phyloP scores from a whole-genome alignment of 495 filamentous ascomycete species.

The Tuber borchii region DNA sequence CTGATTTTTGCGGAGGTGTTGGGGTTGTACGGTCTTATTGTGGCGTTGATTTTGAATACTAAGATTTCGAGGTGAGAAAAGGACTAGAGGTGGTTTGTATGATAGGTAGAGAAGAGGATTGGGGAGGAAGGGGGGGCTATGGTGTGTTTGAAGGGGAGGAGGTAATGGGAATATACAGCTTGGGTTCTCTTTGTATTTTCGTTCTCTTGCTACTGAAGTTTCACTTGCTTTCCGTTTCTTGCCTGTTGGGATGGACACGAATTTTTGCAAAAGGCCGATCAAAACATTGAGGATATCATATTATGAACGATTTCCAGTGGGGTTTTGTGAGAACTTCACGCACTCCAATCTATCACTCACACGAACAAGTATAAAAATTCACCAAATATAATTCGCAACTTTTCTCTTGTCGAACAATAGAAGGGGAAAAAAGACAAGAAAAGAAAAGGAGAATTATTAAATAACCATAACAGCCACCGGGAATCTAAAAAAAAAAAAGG shows the following conservation, averaged over 20 bases:
- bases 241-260: not conserved
- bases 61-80: not conserved
- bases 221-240: not conserved
- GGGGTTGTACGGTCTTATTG: slow-evolving; percentile 85
- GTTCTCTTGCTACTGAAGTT: not conserved
- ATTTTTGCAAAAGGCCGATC: not conserved
- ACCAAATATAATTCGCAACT: not conserved
- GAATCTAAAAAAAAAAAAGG: not conserved
- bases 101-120: not conserved
- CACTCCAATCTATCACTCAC: not conserved
- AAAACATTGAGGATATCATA: not conserved
- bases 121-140: not conserved
- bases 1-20: slow-evolving; percentile 97
- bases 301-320: not conserved
- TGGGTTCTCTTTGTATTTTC: not conserved
- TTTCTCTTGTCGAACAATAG: not conserved
- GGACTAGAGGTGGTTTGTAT: not conserved
- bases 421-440: not conserved
- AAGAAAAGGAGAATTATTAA: not conserved
- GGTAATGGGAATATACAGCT: not conserved
- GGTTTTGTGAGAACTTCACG: not conserved
- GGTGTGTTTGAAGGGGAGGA: not conserved
- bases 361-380: not conserved
- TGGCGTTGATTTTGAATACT: slow-evolving; percentile 20
- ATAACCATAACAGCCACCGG: not conserved